A percentile compares a stretch with the other conserved stretches of the same genome.
Conservation (phyloP, 768 basidiomycete species). For the Suillus sp. region DNA sequence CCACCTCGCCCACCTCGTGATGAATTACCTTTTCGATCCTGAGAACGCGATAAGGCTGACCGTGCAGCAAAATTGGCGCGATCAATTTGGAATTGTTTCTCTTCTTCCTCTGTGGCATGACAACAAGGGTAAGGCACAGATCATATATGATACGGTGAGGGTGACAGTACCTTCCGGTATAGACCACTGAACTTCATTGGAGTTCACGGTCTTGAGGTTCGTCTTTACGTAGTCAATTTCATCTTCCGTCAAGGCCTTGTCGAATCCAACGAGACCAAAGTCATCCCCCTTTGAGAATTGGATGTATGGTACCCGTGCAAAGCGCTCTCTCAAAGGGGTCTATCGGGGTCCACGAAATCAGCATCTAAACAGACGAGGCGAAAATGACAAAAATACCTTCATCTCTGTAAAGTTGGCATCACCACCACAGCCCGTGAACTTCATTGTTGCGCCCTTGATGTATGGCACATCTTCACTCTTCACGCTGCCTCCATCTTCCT, state of each 20-base stretch:
- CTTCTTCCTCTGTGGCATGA: constrained; percentile 60
- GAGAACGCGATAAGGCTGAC: constrained; percentile 42
- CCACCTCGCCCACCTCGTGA: constrained; percentile 51
- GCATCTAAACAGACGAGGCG: neutral
- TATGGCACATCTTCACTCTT: constrained; percentile 45
- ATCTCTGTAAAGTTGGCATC: constrained; percentile 66
- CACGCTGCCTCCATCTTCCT: constrained; percentile 50
- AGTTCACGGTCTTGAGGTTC: constrained; percentile 63
- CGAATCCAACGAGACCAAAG: constrained; percentile 52
- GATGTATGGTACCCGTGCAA: constrained; percentile 48
- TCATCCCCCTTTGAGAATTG: constrained; percentile 48
- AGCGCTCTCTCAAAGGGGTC: constrained; percentile 51
- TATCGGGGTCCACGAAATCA: constrained; percentile 18
- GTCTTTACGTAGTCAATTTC: constrained; percentile 72
- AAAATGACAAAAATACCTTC: constrained; percentile 38
- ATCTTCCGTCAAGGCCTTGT: constrained; percentile 70
- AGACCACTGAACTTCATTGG: constrained; percentile 65
- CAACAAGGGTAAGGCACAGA: constrained; percentile 8
- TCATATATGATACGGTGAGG: neutral
- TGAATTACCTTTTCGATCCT: constrained; percentile 37
- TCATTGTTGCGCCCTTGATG: constrained; percentile 47
- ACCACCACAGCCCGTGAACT: constrained; percentile 53
- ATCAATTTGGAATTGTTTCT: constrained; percentile 72
- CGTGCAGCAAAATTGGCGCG: constrained; percentile 71
- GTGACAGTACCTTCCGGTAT: constrained; percentile 53